Conservation (phyloP, 192 early-diverging fungal species). For the Backusella sp. region DNA sequence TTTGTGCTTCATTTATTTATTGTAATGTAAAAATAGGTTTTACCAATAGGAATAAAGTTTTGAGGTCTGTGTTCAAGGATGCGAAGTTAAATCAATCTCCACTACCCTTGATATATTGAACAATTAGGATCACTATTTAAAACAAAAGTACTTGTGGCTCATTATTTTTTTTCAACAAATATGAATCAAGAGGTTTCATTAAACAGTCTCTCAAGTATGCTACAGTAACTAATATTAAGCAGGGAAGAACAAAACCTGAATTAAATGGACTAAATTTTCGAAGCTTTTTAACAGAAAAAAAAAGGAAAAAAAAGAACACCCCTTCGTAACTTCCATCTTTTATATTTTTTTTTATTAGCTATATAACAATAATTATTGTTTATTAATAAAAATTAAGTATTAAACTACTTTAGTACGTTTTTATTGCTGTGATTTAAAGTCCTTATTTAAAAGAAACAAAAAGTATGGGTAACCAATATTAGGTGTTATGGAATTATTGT, state of each 20-base stretch:
- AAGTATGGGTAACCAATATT: not conserved
- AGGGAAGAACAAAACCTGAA: too few relatives aligned
- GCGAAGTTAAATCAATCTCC: not conserved
- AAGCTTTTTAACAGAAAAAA: not conserved
- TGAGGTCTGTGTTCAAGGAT: not conserved
- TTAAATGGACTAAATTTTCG: too few relatives aligned
- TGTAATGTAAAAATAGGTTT: not conserved
- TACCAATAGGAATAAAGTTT: not conserved
- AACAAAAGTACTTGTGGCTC: not conserved
- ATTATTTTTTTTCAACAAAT: too few relatives aligned
- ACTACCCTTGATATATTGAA: not conserved
- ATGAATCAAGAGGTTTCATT: too few relatives aligned
- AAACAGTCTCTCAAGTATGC: too few relatives aligned
- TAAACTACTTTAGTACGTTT: not conserved
- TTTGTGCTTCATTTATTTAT: not conserved
- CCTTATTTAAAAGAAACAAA: not conserved
- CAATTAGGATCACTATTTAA: not conserved
- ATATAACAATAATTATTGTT: not conserved
- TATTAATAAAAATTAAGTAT: not conserved
- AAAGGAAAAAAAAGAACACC: not conserved
- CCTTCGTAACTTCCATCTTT: not conserved
- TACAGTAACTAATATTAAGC: too few relatives aligned
- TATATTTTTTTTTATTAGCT: not conserved
- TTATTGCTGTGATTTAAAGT: not conserved
- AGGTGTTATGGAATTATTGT: not conserved